Conservation (phyloP, 768 basidiomycete genomes). For the Exsudoporus frostii region DNA sequence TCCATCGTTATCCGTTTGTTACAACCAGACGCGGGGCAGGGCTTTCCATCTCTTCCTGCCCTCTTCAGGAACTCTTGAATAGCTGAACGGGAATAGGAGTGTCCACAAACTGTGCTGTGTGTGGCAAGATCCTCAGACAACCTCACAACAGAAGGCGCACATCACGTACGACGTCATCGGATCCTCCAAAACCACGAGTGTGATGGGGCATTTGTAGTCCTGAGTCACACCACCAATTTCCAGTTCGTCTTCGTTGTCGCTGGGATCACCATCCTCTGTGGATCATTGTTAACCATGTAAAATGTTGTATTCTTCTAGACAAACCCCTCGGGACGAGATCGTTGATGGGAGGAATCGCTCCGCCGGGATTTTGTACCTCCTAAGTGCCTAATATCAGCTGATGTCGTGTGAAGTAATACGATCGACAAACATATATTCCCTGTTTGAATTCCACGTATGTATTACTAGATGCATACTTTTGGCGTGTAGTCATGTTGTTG, state of each 20-base stretch:
- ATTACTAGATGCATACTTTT: conserved; percentile 69
- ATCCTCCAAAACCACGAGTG: conserved; percentile 59
- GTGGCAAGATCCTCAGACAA: background rate
- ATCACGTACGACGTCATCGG: conserved; percentile 79
- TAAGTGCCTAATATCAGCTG: conserved; percentile 28
- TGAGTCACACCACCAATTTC: conserved; percentile 85
- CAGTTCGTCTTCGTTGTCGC: conserved; percentile 84
- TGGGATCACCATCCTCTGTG: conserved; percentile 75
- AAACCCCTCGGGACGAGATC: conserved; percentile 69
- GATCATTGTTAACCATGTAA: background rate
- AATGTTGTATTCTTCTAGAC: background rate
- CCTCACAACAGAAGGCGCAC: background rate
- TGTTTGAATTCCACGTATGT: conserved; percentile 63
- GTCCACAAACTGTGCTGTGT: conserved; percentile 63
- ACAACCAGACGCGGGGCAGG: conserved; percentile 76
- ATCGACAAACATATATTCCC: conserved; percentile 57
- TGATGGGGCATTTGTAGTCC: conserved; percentile 82
- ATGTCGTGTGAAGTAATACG: background rate
- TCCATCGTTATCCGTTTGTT: conserved; percentile 50
- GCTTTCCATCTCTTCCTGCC: conserved; percentile 31
- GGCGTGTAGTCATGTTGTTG: conserved; percentile 60
- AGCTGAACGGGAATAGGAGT: conserved; percentile 76
- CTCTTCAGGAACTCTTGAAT: conserved; percentile 61
- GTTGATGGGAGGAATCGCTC: conserved; percentile 73
- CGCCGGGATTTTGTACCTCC: conserved; percentile 66